phyloP scores from a whole-genome alignment of 1,284 basidiomycete genomes.

The Pulveroboletus sp. region DNA sequence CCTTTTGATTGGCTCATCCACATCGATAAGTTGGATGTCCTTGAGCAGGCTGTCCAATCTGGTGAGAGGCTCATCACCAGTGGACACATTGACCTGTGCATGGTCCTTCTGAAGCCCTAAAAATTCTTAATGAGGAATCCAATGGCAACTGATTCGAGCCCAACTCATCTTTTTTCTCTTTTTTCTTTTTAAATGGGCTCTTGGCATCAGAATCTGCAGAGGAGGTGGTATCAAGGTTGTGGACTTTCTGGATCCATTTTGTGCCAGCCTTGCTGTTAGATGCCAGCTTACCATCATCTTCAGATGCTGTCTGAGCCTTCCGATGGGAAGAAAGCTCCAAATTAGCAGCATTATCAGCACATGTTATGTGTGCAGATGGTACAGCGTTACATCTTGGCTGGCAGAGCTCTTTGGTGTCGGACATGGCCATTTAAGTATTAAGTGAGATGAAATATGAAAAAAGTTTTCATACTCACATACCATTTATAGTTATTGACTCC shows the following conservation, averaged over 20 bases:
- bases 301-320: too few species aligned
- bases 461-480: too few species aligned
- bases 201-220: not conserved
- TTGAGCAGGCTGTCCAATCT: conserved; percentile 4
- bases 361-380: too few species aligned
- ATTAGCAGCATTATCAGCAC: too few species aligned
- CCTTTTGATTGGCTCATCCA: conserved; percentile 3
- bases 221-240: not conserved
- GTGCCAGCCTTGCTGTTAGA: not conserved
- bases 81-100: not conserved
- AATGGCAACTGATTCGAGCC: not conserved
- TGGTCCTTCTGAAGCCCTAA: not conserved
- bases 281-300: too few species aligned
- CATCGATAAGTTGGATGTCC: not conserved
- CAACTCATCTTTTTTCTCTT: not conserved
- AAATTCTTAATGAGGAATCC: not conserved
- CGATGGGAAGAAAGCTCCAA: too few species aligned
- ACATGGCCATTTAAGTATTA: too few species aligned
- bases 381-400: too few species aligned
- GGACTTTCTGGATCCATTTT: not conserved
- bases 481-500: too few species aligned
- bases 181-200: not conserved
- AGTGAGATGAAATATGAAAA: too few species aligned
- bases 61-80: not conserved
- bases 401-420: too few species aligned